These are phyloP conservation scores for Penicillium sp. DNA, from an alignment of 2,329 filamentous ascomycete species.

Conservation along the genomic window DNA sequence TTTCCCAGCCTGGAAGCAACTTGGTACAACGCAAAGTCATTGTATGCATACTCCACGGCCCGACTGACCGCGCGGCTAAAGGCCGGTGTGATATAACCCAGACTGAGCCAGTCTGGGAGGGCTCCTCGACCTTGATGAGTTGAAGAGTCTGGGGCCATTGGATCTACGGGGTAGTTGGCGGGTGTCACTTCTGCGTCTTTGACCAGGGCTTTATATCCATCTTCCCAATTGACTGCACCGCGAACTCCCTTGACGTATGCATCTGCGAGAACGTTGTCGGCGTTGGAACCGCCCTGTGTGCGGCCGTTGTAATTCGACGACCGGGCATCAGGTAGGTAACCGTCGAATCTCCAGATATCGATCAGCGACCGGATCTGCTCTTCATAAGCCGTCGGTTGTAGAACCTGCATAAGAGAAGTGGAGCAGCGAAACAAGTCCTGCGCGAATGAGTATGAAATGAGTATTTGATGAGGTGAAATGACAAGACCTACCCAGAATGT, in stretches of 20 bases:
- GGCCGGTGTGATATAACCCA: slow-evolving; percentile 60
- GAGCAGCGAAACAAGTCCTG: slow-evolving; percentile 58
- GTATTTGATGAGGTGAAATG: slow-evolving; percentile 1
- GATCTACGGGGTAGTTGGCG: slow-evolving; percentile 54
- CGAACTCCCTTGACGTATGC: slow-evolving; percentile 63
- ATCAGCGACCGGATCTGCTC: slow-evolving; percentile 63
- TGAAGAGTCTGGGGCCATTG: slow-evolving; percentile 51
- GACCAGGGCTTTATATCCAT: slow-evolving; percentile 59
- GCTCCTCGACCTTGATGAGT: slow-evolving; percentile 65
- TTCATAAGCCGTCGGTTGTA: slow-evolving; percentile 59
- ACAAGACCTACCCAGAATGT: slow-evolving; percentile 54
- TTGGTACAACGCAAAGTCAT: slow-evolving; percentile 64
- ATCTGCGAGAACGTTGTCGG: slow-evolving; percentile 67
- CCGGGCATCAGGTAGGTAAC: slow-evolving; percentile 60
- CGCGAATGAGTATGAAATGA: too few species aligned
- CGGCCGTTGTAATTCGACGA: slow-evolving; percentile 66
- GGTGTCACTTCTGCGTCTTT: slow-evolving; percentile 63
- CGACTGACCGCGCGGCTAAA: slow-evolving; percentile 59
- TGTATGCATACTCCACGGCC: slow-evolving; percentile 62
- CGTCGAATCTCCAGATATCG: slow-evolving; percentile 62
- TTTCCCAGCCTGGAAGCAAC: slow-evolving; percentile 57
- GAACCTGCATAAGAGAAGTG: slow-evolving; percentile 59
- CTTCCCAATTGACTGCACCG: slow-evolving; percentile 59
- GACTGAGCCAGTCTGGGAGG: slow-evolving; percentile 61
- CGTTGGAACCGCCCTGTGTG: slow-evolving; percentile 64